Conservation (phyloP, 176 grass and related monocot genomes). For the Hordeum vulgare region MorexV3_pseudomolecules_assembly NC_058522.1:568703741-568704240, state of each 20-base stretch:
- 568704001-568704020: not conserved
- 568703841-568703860: constrained; percentile 99
- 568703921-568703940: not conserved
- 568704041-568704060: too few relatives aligned
- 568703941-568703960: not conserved
- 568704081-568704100: not conserved
- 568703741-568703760: constrained; percentile 28
- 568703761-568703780: constrained; percentile 52
- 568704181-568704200: constrained; percentile 50
- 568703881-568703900: not conserved
- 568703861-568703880: constrained; percentile 27
- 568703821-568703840: constrained; percentile 70
- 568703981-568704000: not conserved
- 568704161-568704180: constrained; percentile 5
- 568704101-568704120: constrained; percentile 1
- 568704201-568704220: constrained; percentile 61
- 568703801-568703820: constrained; percentile 80
- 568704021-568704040: not conserved
- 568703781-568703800: constrained; percentile 79
- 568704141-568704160: constrained; percentile 25
- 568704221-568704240: constrained; percentile 65
- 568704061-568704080: too few relatives aligned
- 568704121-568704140: not conserved
- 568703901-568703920: not conserved
- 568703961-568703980: not conserved